Evolutionary conservation across 495 filamentous ascomycete species (phyloP), one percentile per base, ranked within the genome.

Genomic region (Xylaria longipes): DNA sequence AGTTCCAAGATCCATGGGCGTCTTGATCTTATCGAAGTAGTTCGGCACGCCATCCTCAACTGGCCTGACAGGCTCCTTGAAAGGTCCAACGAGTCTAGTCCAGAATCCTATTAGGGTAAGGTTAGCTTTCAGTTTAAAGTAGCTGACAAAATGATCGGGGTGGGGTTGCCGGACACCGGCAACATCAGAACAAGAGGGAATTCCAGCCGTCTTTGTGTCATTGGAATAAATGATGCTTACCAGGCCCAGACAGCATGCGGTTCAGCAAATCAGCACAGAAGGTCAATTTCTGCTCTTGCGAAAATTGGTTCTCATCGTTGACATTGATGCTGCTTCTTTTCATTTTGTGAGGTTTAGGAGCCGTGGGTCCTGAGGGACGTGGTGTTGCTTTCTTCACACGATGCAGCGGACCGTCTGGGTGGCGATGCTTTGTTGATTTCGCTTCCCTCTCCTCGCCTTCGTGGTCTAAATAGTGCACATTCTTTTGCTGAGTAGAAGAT

Each of bases 71-170:
- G 84, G 84, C 25, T 85, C 79, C 14, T 80, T 82, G 74, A 87
- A 88, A 11, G 84, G 84, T 0, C 85, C 84, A 9, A 88, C 85
- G 3, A 87, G 81, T 9, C 87, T 85, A n/a, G 87, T 88, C 87
- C 87, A 88, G 75, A 85, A 88, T 22, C 86, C 84, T 86, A 69
- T 50, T 37, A 7, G 57, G 17, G 41, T 65, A 20, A 33, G 29
- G 66, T 33, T 31, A 72, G 72, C 43, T 50, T 71, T 41, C 25
- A 45, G 17, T 72, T 29, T 68, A 60, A 20, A 50, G 57, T 46
- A 45, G 9, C 3, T 43, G 33, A 43, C 12, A 61, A 25, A 41
- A n/a, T 54, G n/a, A 39, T 29, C 31, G 3, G 29, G 4, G 29
- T 52, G 27, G 11, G 35, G 22, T 63, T 43, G 37, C 8, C 12